phyloP scores from a whole-genome alignment of 192 early-diverging fungal species.

The Entophlyctis helioformis region DNA sequence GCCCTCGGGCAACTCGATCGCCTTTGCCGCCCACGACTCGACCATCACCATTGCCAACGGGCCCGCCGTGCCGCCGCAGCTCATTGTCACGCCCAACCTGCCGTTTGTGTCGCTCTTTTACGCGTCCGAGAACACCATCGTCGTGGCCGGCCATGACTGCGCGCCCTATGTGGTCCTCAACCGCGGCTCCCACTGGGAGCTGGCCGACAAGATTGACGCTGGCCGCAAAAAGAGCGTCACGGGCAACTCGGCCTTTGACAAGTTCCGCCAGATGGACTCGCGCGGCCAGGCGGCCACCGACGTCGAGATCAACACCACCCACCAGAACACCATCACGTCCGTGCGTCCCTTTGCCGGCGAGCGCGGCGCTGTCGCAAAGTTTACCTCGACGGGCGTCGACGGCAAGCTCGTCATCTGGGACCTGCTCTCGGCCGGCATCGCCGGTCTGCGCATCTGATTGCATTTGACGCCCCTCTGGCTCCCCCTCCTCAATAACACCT shows the following conservation, averaged over 20 bases:
- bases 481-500: background rate
- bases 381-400: constrained; percentile 70
- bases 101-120: constrained; percentile 73
- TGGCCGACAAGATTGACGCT: constrained; percentile 63
- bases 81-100: constrained; percentile 50
- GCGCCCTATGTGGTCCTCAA: constrained; percentile 66
- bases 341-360: constrained; percentile 40
- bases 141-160: constrained; percentile 91
- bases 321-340: constrained; percentile 95
- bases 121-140: constrained; percentile 60
- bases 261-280: constrained; percentile 91
- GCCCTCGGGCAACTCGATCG: constrained; percentile 75
- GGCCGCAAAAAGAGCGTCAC: constrained; percentile 50
- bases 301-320: constrained; percentile 64
- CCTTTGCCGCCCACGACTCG: constrained; percentile 79
- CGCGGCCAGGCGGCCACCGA: constrained; percentile 57
- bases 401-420: constrained; percentile 75
- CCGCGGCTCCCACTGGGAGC: constrained; percentile 37
- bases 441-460: constrained; percentile 5
- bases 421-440: constrained; percentile 6
- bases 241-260: constrained; percentile 51
- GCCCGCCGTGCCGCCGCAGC: constrained; percentile 41
- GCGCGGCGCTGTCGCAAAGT: constrained; percentile 46
- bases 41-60: constrained; percentile 67
- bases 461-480: no score